Base-by-base conservation (phyloP, 805 yeast species). In the Starmerella kuoi region DNA sequence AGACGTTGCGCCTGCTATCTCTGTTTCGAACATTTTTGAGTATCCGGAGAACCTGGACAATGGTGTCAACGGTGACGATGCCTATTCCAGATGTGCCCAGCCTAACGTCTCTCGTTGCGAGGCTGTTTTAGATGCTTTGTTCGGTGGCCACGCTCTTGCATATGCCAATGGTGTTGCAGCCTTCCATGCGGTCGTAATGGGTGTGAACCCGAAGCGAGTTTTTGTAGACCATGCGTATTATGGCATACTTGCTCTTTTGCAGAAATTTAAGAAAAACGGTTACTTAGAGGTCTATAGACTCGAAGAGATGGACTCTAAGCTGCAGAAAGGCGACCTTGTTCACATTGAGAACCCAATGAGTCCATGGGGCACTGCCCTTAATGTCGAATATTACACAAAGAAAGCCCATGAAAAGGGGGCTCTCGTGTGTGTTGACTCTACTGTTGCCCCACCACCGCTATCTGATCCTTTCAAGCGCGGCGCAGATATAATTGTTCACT, bases 361-460 rank as follows among this genome's bases (percentile, higher is more conserved):
- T 60, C 96, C 96, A 15, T 74, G 68, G 36, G 93, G 94, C 1
- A 61, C 66, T 1, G 72, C 77, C 12, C 68, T 66, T 49, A 83
- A 82, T 57, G 70, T 87, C 45, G 58, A 62, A 25, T 59, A 69
- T 37, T 79, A 70, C 55, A 87, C 82, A 12, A 2, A 65, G 72
- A 24, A 32, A 4, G 5, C 69, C 66, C 50, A 94, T 94, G 1
- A 91, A 82, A 56, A 63, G 43, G 94, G 94, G n/a, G 95, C 94
- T 0, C 50, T 64, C 20, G 61, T 87, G 11, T 53, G 74, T 19
- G 77, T 83, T n/a, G 97, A 87, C 60, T 71, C 95, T 1, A 87
- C 96, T 0, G 81, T 87, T 62, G 95, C 94, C 8, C 95, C 96
- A 19, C 93, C 93, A 11, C 95, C 95, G 8, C 61, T 86, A 44